A percentile compares a stretch with the other conserved stretches of the same genome.
phyloP scores from a whole-genome alignment of 2,329 filamentous ascomycete species.

The Capronia epimyces region DNA sequence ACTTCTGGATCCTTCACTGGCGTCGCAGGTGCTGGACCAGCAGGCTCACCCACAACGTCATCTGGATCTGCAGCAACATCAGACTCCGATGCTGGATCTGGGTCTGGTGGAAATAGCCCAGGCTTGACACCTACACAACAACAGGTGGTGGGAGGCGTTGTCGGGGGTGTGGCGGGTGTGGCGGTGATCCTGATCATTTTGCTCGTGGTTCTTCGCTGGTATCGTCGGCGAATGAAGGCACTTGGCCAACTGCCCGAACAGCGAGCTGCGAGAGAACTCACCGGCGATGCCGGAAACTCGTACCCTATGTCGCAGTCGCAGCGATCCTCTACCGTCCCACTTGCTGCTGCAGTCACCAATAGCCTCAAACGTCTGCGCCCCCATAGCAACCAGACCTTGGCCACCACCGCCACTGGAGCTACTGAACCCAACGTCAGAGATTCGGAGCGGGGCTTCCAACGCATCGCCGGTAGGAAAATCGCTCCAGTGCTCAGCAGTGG shows the following conservation, averaged over 20 bases:
- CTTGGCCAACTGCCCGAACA: constrained; percentile 29
- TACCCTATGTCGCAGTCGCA: constrained; percentile 35
- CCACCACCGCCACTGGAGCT: constrained; percentile 33
- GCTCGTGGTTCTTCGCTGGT: constrained; percentile 50
- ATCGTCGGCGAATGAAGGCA: constrained; percentile 36
- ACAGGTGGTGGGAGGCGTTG: constrained; percentile 57
- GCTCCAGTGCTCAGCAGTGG: constrained; percentile 43
- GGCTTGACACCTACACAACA: constrained; percentile 37
- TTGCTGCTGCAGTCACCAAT: constrained; percentile 38
- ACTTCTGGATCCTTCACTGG: constrained; percentile 4
- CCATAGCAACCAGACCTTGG: constrained; percentile 34
- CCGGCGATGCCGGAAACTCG: constrained; percentile 10
- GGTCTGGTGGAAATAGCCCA: constrained; percentile 15
- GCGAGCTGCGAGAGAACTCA: constrained; percentile 25
- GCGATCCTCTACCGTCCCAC: constrained; percentile 37
- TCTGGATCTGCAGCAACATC: constrained; percentile 18
- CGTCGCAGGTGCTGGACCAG: constrained; percentile 1
- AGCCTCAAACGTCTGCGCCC: constrained; percentile 35
- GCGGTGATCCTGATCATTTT: constrained; percentile 48
- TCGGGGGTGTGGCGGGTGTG: constrained; percentile 56
- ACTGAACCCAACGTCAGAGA: constrained; percentile 20
- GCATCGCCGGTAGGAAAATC: constrained; percentile 46
- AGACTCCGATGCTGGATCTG: constrained; percentile 5
- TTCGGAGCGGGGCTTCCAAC: constrained; percentile 47
- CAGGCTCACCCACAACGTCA: constrained; percentile 14